Conservation (phyloP, 345 rosid species). For the Trapa bicornis region DNA sequence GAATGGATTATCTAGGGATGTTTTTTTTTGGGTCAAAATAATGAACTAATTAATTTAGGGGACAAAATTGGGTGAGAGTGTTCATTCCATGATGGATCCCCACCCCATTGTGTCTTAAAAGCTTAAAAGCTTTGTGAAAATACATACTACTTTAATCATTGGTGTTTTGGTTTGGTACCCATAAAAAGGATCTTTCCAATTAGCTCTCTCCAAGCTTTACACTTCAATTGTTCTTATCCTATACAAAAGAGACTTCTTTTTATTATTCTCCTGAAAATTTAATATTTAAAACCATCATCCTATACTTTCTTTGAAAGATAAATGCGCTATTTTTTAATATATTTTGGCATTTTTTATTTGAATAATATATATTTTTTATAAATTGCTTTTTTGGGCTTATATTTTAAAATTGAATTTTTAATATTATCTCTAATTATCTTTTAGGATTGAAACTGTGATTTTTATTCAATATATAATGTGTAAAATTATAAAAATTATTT, state of each 20-base stretch:
- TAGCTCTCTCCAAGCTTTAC: neutral
- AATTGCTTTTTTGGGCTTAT: too few species aligned
- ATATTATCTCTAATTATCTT: too few species aligned
- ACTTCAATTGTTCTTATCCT: conserved; percentile 1
- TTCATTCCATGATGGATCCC: neutral
- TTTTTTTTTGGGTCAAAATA: too few species aligned
- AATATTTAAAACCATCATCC: neutral
- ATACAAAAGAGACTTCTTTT: neutral
- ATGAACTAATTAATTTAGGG: neutral
- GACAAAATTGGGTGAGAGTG: neutral
- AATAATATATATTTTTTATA: too few species aligned
- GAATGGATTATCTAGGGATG: too few species aligned
- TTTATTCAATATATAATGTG: too few species aligned
- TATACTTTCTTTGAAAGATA: neutral
- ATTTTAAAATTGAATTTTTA: too few species aligned
- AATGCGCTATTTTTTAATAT: too few species aligned
- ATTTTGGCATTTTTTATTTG: too few species aligned
- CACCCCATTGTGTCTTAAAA: neutral
- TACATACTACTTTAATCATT: neutral
- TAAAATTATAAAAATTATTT: too few species aligned
- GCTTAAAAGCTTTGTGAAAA: neutral
- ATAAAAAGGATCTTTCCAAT: neutral
- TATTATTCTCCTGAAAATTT: neutral
- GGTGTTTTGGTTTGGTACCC: neutral
- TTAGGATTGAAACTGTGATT: too few species aligned